These are phyloP conservation scores for Saccharomycopsis sp. DNA, from an alignment of 805 yeast genomes.

Conservation along the genomic window DNA sequence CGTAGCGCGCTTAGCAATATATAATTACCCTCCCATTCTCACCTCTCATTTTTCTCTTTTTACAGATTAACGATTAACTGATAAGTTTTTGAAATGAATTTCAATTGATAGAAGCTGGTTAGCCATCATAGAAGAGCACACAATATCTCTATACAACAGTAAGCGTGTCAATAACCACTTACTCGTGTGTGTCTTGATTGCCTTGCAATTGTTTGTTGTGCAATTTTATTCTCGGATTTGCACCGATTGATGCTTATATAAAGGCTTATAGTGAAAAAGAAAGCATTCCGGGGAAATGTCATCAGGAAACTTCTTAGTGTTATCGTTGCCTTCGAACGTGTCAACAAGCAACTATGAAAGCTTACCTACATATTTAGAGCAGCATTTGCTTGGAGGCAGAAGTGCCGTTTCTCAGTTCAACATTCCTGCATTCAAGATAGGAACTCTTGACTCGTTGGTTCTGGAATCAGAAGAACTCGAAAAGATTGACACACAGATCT, in stretches of 20 bases:
- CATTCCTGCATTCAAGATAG: constrained; percentile 85
- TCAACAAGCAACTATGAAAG: constrained; percentile 16
- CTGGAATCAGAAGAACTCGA: constrained; percentile 84
- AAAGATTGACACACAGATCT: constrained; percentile 76
- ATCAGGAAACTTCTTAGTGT: constrained; percentile 9
- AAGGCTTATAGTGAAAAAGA: not conserved
- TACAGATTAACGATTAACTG: not conserved
- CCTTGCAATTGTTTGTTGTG: not conserved
- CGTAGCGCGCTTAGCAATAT: not conserved
- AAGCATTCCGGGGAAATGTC: not conserved
- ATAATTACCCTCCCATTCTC: not conserved
- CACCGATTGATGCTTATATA: not conserved
- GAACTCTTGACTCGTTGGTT: constrained; percentile 87
- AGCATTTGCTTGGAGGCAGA: constrained; percentile 49
- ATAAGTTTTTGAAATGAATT: not conserved
- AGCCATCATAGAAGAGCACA: not conserved
- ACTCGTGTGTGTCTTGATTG: not conserved
- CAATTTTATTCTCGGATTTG: not conserved
- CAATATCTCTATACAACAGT: not conserved
- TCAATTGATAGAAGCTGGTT: not conserved
- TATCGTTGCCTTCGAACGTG: constrained; percentile 18
- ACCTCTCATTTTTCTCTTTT: not conserved
- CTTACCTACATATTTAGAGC: constrained; percentile 33
- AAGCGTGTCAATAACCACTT: not conserved
- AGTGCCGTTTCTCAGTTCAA: constrained; percentile 50